These are phyloP conservation scores for Beauveria pseudobassiana DNA, from an alignment of 2,329 filamentous ascomycete species.

Conservation along the genomic window DNA sequence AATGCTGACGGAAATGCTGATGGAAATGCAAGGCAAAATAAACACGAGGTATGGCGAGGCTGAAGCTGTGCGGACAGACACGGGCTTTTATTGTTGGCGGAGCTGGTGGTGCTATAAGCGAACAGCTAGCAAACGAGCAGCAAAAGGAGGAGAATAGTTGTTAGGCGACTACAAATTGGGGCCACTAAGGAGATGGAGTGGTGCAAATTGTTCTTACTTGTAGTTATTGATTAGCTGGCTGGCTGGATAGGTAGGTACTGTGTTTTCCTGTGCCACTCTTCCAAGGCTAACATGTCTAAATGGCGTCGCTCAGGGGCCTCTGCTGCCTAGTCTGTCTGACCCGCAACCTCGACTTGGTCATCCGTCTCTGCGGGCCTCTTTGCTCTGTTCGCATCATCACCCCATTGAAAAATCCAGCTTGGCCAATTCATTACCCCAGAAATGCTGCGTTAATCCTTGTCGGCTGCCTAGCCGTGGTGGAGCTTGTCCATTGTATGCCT, in stretches of 20 bases:
- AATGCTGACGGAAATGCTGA: not conserved
- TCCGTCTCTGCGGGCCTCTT: not conserved
- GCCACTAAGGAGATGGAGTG: not conserved
- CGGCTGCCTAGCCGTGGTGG: conserved; percentile 7
- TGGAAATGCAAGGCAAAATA: not conserved
- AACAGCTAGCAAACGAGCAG: not conserved
- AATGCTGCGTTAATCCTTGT: not conserved
- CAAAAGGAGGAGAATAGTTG: not conserved
- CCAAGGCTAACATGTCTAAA: not conserved
- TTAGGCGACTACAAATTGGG: not conserved
- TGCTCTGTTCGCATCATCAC: too few species aligned
- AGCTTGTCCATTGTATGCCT: not conserved
- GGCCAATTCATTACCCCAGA: not conserved
- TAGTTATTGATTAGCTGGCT: too few species aligned
- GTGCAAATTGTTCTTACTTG: too few species aligned
- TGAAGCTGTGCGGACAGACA: not conserved
- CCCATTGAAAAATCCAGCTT: too few species aligned
- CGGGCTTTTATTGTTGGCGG: not conserved
- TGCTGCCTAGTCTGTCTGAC: conserved; percentile 7
- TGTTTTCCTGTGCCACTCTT: not conserved
- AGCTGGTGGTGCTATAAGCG: not conserved
- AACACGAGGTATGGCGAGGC: not conserved
- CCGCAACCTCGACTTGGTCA: not conserved
- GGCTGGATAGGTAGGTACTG: too few species aligned
- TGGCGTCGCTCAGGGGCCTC: not conserved